Percentiles rank a stretch among this genome's conserved stretches.
These are phyloP conservation scores for Gomphus bonarii DNA, from an alignment of 1,284 basidiomycete genomes.

Conservation along the genomic window DNA sequence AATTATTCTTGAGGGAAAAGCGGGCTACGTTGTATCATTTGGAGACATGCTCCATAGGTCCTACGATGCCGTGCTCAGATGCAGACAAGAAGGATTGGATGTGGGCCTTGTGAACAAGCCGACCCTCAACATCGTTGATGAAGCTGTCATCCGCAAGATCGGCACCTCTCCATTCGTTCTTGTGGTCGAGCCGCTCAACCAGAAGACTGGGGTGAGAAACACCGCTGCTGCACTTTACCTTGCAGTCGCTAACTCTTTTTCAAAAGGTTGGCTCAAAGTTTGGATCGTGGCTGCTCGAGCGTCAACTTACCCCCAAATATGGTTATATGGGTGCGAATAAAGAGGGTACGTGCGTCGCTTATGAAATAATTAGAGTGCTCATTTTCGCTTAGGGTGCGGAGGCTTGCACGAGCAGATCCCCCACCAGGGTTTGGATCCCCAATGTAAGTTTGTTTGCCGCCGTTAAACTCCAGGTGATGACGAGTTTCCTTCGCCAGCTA, in stretches of 20 bases:
- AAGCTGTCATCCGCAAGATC: conserved; percentile 63
- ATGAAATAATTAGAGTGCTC: neutral
- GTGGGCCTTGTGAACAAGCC: conserved; percentile 81
- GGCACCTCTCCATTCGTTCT: conserved; percentile 68
- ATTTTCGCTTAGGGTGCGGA: conserved; percentile 41
- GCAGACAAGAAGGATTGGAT: conserved; percentile 59
- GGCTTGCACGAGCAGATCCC: conserved; percentile 77
- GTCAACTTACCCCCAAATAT: conserved; percentile 68
- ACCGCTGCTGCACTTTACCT: neutral
- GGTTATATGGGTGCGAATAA: conserved; percentile 71
- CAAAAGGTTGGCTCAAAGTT: conserved; percentile 64
- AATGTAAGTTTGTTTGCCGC: conserved; percentile 36
- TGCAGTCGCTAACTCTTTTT: neutral
- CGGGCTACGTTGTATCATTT: conserved; percentile 69
- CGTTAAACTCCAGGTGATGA: neutral
- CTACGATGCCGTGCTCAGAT: conserved; percentile 68
- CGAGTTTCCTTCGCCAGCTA: conserved; percentile 32
- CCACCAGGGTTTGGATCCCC: conserved; percentile 61
- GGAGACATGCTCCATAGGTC: conserved; percentile 78
- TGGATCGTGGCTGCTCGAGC: conserved; percentile 78
- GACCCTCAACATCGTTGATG: conserved; percentile 73
- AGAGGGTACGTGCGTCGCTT: conserved; percentile 40
- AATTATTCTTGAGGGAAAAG: conserved; percentile 55
- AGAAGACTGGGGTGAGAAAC: conserved; percentile 66
- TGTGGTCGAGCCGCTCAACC: conserved; percentile 77